Evolutionary conservation across 164 flowering plant genomes (phyloP).

Genomic region (Chimonanthus salicifolius): DNA sequence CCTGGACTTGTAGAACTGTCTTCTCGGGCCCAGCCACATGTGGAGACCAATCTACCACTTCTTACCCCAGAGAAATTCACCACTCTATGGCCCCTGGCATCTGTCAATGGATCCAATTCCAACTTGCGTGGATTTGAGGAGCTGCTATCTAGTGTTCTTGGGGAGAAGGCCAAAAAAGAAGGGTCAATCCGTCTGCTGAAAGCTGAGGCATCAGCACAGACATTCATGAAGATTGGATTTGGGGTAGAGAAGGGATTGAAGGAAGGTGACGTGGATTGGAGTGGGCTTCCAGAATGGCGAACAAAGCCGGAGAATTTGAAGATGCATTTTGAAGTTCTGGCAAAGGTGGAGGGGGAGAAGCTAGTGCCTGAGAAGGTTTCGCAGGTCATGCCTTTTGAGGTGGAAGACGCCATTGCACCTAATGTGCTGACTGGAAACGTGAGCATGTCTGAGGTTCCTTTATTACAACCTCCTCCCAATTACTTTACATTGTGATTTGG

Average conservation of each 20-base stretch:
- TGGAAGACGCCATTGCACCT: slow-evolving; percentile 58
- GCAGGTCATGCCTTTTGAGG: slow-evolving; percentile 52
- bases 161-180: slow-evolving; percentile 50
- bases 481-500: slow-evolving; percentile 43
- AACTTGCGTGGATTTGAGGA: slow-evolving; percentile 75
- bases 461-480: slow-evolving; percentile 43
- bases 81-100: slow-evolving; percentile 80
- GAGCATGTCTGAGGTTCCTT: slow-evolving; percentile 50
- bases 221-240: slow-evolving; percentile 73
- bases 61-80: slow-evolving; percentile 53
- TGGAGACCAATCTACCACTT: slow-evolving; percentile 16
- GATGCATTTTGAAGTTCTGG: slow-evolving; percentile 91
- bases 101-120: slow-evolving; percentile 64
- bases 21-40: slow-evolving; percentile 17
- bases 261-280: slow-evolving; percentile 44
- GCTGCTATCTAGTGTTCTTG: slow-evolving; percentile 56
- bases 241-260: slow-evolving; percentile 66
- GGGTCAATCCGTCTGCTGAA: slow-evolving; percentile 73
- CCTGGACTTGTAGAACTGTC: slow-evolving; percentile 91
- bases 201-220: slow-evolving; percentile 85
- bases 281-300: slow-evolving; percentile 67
- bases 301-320: slow-evolving; percentile 65
- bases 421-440: slow-evolving; percentile 44
- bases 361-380: slow-evolving; percentile 66
- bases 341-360: slow-evolving; percentile 77